Evolutionary conservation across 2,329 filamentous ascomycete species (phyloP).

Genomic region (Diplodia intermedia): DNA sequence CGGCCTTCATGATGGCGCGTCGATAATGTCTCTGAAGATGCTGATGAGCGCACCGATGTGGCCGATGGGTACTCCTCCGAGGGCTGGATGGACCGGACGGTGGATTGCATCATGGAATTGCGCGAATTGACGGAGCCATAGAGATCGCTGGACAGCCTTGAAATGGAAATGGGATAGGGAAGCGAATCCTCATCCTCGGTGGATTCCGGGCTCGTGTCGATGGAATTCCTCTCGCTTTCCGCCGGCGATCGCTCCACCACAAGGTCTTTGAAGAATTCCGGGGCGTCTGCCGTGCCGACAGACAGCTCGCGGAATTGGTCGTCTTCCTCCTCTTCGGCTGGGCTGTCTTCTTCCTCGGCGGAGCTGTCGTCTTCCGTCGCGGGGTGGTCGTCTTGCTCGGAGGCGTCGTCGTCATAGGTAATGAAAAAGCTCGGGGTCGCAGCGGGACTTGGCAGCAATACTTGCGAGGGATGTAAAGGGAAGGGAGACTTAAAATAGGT

Average conservation of each 20-base stretch:
- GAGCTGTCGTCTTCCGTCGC: not conserved
- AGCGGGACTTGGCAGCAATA: constrained; percentile 17
- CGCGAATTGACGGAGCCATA: constrained; percentile 27
- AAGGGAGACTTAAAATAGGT: constrained; percentile 24
- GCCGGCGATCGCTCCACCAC: not conserved
- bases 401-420: not conserved
- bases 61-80: constrained; percentile 11
- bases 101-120: constrained; percentile 23
- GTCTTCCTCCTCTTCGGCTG: not conserved
- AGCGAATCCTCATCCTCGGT: constrained; percentile 11
- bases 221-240: constrained; percentile 11
- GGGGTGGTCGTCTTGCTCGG: not conserved
- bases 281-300: constrained; percentile 16
- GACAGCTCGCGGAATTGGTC: constrained; percentile 2
- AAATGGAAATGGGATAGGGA: not conserved
- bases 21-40: constrained; percentile 30
- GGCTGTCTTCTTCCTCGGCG: not conserved
- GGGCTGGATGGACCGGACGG: constrained; percentile 20
- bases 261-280: constrained; percentile 21
- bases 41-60: constrained; percentile 28
- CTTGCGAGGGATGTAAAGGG: constrained; percentile 20
- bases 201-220: constrained; percentile 9
- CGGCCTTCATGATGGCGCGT: constrained; percentile 26
- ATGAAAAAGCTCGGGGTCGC: constrained; percentile 4
- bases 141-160: constrained; percentile 12